Percentiles rank a stretch among this genome's conserved stretches.
Conservation (phyloP, 106 monocot genomes). For the Chionographis japonica region DNA sequence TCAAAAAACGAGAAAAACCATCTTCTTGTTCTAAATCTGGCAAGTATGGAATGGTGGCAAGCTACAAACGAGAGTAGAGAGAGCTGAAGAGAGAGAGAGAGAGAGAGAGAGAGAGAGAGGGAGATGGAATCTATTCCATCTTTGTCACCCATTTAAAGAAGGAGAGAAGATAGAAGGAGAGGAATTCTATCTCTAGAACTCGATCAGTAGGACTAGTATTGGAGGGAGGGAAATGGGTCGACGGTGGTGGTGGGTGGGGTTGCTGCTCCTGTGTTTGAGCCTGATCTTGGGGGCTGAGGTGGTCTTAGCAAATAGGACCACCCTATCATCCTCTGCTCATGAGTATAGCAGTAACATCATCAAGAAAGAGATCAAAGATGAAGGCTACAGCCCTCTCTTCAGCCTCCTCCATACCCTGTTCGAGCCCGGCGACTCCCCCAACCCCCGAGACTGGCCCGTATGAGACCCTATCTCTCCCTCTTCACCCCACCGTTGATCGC, state of each 20-base stretch:
- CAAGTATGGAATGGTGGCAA: no score
- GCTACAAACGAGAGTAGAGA: no score
- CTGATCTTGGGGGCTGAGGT: slow-evolving; percentile 1
- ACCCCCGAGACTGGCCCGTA: slow-evolving; percentile 41
- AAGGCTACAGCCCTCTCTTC: background rate
- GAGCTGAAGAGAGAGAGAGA: no score
- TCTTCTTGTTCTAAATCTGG: no score
- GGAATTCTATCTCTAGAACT: background rate
- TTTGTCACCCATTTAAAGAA: background rate
- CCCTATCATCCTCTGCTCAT: background rate
- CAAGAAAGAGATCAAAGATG: background rate
- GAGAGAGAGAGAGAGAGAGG: no score
- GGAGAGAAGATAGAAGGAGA: background rate
- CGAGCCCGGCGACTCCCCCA: slow-evolving; percentile 21
- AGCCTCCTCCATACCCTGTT: slow-evolving; percentile 13
- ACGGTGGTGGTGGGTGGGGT: background rate
- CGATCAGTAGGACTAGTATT: background rate
- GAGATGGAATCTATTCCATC: no score
- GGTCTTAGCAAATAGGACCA: slow-evolving; percentile 19
- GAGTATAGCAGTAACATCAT: background rate
- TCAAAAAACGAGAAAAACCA: no score
- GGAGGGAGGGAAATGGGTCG: slow-evolving; percentile 2
- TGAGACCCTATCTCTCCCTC: background rate
- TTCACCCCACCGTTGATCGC: no score
- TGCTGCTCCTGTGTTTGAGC: slow-evolving; percentile 17